A percentile compares a stretch with the other conserved stretches of the same genome.
Conservation (phyloP, 2,329 filamentous ascomycete genomes). For the Pezicula carpinea region DNA sequence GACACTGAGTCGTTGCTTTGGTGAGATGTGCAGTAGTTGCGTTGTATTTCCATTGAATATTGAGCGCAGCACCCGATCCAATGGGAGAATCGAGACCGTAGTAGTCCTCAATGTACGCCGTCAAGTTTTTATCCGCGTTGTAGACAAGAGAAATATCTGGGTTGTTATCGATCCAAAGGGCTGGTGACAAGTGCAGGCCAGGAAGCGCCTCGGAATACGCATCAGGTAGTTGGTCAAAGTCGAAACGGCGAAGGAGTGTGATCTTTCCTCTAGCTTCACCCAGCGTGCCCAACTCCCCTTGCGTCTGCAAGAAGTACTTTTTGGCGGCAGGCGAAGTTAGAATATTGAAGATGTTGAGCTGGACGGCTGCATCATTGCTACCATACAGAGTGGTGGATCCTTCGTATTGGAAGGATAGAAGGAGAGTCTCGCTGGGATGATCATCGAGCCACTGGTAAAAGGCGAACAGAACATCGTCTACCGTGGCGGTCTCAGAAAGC, state of each 20-base stretch:
- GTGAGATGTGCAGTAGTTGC: conserved; percentile 35
- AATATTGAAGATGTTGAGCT: conserved; percentile 32
- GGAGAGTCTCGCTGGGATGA: conserved; percentile 39
- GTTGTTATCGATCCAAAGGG: conserved; percentile 39
- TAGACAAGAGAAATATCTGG: conserved; percentile 37
- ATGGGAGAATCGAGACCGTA: conserved; percentile 34
- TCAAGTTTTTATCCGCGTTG: conserved; percentile 31
- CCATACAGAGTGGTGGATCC: conserved; percentile 28
- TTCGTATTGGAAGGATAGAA: conserved; percentile 45
- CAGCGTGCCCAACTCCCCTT: conserved; percentile 46
- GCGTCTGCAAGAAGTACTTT: conserved; percentile 34
- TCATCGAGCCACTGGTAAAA: conserved; percentile 44
- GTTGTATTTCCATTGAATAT: conserved; percentile 40
- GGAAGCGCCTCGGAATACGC: conserved; percentile 34
- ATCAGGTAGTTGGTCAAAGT: conserved; percentile 42
- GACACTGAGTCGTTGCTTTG: conserved; percentile 30
- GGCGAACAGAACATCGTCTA: conserved; percentile 41
- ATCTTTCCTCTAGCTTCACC: conserved; percentile 77
- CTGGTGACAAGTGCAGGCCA: conserved; percentile 41
- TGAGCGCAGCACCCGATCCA: conserved; percentile 29
- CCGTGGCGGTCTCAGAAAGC: conserved; percentile 36
- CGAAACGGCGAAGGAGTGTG: conserved; percentile 79
- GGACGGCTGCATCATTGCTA: conserved; percentile 31
- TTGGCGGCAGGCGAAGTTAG: conserved; percentile 35
- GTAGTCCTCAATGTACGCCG: conserved; percentile 45